phyloP scores from a whole-genome alignment of 2,329 filamentous ascomycete genomes.

The Penicillium hordei region DNA sequence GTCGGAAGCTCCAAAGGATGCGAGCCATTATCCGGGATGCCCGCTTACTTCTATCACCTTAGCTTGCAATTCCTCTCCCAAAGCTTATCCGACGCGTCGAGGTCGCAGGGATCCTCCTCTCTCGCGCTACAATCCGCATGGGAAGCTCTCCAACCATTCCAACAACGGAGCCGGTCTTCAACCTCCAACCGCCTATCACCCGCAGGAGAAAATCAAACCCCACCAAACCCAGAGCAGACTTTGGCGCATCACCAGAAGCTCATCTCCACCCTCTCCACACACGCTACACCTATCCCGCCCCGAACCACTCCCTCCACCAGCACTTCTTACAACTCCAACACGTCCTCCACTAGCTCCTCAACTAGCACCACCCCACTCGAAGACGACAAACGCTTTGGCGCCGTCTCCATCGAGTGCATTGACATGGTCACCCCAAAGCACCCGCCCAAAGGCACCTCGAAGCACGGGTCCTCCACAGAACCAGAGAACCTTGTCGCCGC shows the following conservation, averaged over 20 bases:
- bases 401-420: conserved; percentile 76
- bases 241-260: conserved; percentile 9
- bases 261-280: background rate
- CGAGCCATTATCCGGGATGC: conserved; percentile 50
- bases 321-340: background rate
- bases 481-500: conserved; percentile 47
- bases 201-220: conserved; percentile 1
- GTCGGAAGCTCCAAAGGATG: conserved; percentile 18
- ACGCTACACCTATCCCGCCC: background rate
- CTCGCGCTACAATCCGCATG: conserved; percentile 36
- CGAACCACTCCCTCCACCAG: conserved; percentile 2
- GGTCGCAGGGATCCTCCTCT: conserved; percentile 18
- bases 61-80: conserved; percentile 56
- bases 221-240: background rate
- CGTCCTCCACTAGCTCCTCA: conserved; percentile 3
- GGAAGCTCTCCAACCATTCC: conserved; percentile 41
- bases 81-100: background rate
- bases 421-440: conserved; percentile 59
- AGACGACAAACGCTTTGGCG: conserved; percentile 77
- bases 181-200: conserved; percentile 15
- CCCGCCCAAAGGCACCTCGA: conserved; percentile 25
- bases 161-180: conserved; percentile 26
- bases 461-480: conserved; percentile 34
- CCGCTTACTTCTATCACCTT: conserved; percentile 64
- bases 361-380: conserved; percentile 18